Conservation (phyloP, 2,329 filamentous ascomycete genomes). For the Penicillium sp. region DNA sequence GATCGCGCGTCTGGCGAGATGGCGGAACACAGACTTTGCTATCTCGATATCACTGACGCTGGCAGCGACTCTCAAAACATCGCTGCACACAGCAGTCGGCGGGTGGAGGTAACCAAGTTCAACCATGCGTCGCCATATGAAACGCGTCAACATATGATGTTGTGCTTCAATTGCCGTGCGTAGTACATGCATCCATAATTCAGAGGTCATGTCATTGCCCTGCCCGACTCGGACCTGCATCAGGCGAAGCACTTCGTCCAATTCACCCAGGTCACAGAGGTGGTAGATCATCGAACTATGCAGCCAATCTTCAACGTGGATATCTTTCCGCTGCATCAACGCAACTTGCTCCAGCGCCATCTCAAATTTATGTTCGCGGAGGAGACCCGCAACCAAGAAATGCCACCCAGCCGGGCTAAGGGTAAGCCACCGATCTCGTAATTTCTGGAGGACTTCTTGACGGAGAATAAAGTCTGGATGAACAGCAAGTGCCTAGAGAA, state of each 20-base stretch:
- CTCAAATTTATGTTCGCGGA: slow-evolving; percentile 83
- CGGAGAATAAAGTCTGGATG: slow-evolving; percentile 85
- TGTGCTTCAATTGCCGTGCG: slow-evolving; percentile 69
- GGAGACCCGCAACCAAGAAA: slow-evolving; percentile 70
- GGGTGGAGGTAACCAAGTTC: slow-evolving; percentile 62
- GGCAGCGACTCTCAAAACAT: slow-evolving; percentile 73
- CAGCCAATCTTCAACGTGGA: slow-evolving; percentile 69
- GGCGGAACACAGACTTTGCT: slow-evolving; percentile 70
- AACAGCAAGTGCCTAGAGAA: slow-evolving; percentile 66
- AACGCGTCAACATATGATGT: slow-evolving; percentile 66
- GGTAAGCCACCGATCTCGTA: slow-evolving; percentile 69
- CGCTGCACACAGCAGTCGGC: slow-evolving; percentile 65
- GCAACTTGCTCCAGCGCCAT: slow-evolving; percentile 73
- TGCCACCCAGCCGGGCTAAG: slow-evolving; percentile 66
- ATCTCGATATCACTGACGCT: slow-evolving; percentile 68
- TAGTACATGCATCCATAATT: slow-evolving; percentile 72
- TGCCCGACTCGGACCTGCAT: slow-evolving; percentile 61
- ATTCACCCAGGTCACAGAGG: slow-evolving; percentile 71
- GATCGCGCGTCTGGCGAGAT: slow-evolving; percentile 62
- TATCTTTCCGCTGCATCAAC: slow-evolving; percentile 62
- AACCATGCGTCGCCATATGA: slow-evolving; percentile 73
- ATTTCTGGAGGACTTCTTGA: slow-evolving; percentile 67
- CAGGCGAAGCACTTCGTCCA: slow-evolving; percentile 75
- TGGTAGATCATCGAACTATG: slow-evolving; percentile 76
- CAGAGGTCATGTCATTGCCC: slow-evolving; percentile 53